Percentiles rank a stretch among this genome's conserved stretches.
Conservation (phyloP, 179 eudicot genomes). For the Corrigiola litoralis region DNA sequence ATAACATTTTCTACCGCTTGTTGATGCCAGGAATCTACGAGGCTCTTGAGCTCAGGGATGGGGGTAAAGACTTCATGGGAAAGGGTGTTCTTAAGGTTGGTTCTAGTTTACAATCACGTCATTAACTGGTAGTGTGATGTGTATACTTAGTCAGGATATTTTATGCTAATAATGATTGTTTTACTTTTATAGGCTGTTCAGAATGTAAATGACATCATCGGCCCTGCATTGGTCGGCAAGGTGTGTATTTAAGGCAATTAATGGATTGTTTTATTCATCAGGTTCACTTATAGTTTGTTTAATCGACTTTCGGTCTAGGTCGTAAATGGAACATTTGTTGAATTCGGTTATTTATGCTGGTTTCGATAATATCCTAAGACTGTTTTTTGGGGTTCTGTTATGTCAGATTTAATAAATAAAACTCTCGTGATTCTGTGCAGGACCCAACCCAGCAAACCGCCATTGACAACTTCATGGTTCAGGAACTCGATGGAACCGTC, state of each 20-base stretch:
- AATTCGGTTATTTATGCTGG: too few relatives aligned
- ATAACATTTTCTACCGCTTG: neutral
- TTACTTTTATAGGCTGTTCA: slow-evolving; percentile 54
- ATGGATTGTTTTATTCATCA: neutral
- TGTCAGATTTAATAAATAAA: neutral
- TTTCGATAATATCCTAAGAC: too few relatives aligned
- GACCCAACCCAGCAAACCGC: slow-evolving; percentile 86
- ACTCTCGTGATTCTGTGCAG: slow-evolving; percentile 27
- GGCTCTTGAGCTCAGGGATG: slow-evolving; percentile 89
- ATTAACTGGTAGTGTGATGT: neutral
- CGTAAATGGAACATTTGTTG: too few relatives aligned
- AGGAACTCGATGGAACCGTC: slow-evolving; percentile 81
- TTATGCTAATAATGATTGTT: slow-evolving; percentile 2
- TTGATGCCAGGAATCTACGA: slow-evolving; percentile 62
- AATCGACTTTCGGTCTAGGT: too few relatives aligned
- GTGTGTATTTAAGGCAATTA: slow-evolving; percentile 25
- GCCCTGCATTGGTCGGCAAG: slow-evolving; percentile 90
- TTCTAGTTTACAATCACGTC: neutral
- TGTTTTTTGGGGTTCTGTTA: neutral
- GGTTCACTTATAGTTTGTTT: neutral
- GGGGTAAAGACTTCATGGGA: slow-evolving; percentile 85
- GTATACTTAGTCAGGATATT: neutral
- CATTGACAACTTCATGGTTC: slow-evolving; percentile 94
- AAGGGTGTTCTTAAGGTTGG: slow-evolving; percentile 90
- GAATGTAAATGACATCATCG: slow-evolving; percentile 79